phyloP scores from a whole-genome alignment of 345 rosid genomes.

The Citrus australasica region DNA sequence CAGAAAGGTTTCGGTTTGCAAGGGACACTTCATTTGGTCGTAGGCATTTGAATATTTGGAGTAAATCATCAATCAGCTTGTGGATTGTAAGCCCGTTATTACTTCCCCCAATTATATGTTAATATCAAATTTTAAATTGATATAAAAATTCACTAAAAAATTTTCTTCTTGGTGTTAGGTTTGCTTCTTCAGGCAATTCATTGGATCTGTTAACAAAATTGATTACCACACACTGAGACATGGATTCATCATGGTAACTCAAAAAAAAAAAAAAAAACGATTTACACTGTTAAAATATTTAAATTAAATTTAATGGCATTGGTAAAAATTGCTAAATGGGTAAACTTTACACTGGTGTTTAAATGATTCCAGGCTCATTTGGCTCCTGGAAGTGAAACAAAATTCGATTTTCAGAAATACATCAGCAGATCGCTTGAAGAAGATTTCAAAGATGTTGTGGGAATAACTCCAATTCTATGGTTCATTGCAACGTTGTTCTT shows the following conservation, averaged over 20 bases:
- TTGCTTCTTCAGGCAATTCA: constrained; percentile 93
- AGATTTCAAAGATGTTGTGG: constrained; percentile 86
- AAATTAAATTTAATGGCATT: background rate
- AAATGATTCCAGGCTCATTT: constrained; percentile 71
- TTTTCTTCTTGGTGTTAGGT: constrained; percentile 38
- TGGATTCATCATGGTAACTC: constrained; percentile 77
- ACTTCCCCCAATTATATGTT: background rate
- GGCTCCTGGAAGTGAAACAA: constrained; percentile 64
- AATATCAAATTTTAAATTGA: background rate
- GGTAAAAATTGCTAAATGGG: background rate
- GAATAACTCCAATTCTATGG: constrained; percentile 86
- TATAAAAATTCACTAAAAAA: background rate
- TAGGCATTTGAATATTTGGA: constrained; percentile 76
- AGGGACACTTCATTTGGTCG: constrained; percentile 93
- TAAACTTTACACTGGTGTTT: background rate
- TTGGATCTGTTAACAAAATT: constrained; percentile 76
- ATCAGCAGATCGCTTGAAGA: constrained; percentile 80
- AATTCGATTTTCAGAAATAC: constrained; percentile 78
- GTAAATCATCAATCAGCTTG: constrained; percentile 53
- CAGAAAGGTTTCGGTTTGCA: constrained; percentile 92
- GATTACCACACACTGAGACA: constrained; percentile 87
- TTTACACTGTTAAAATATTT: background rate
- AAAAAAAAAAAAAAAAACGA: background rate
- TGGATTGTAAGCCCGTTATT: constrained; percentile 67
- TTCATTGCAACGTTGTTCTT: constrained; percentile 61